Base-by-base conservation (phyloP, 371 early-diverging fungal genomes). In the Lichtheimia corymbifera region DNA sequence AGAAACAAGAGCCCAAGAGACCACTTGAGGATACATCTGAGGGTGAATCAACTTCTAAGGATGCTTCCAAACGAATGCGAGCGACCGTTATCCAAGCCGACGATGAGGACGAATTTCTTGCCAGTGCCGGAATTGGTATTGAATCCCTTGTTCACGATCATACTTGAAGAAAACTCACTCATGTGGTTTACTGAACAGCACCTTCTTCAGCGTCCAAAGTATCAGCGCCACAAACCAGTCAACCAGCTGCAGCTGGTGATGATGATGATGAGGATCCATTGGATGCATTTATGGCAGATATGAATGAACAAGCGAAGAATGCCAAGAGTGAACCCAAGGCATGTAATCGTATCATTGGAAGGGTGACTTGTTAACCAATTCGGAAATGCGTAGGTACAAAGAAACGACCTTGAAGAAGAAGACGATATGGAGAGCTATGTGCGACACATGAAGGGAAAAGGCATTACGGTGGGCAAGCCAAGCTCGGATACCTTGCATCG, bases 281-380 rank as follows among this genome's bases (percentile, higher is more conserved):
- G 53, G 95, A 95, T 56, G 93, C 94, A 1, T 95, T 94, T 70
- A 95, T 95, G 95, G 87, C 91, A 3, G 87, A 82, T 28, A 91
- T 93, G 58, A 82, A 78, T 58, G 75, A 83, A 27, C 79, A 87
- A 55, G 88, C 84, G 5, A 76, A 82, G 40, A 68, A 74, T 35
- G 70, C 82, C 53, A 82, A 73, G 50, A 56, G 68, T 50, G 79
- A 77, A 59, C 76, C 74, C 20, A 82, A 73, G 77, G 80, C 69
- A 80, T 67, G 45, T 24, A 25, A 22, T 12, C 14, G 17, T 54
- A 41, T 20, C 17, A 55, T 9, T 13, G 45, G 13, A 58, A 45
- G n/a, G 18, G 6, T 27, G 42, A 43, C 55, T 43, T 6, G 24
- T 27, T 11, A 45, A 2, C 25, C 42, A 45, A 14, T 55, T 13